Evolutionary conservation across 169 alveolate species (phyloP), one percentile per base, ranked within the genome.

Genomic region (Theileria equi): DNA sequence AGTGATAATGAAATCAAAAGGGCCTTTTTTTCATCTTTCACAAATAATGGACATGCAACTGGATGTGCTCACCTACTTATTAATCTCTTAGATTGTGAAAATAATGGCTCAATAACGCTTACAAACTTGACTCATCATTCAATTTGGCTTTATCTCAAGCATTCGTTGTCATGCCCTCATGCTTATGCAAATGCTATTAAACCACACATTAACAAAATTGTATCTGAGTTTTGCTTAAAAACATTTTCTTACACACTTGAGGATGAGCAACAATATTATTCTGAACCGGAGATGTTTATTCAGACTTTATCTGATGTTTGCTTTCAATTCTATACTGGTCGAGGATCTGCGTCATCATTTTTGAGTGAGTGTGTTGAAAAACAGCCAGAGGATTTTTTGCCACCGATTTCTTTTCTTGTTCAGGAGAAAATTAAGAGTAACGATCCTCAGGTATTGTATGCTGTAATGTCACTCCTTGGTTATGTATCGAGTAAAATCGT

Each of bases 341-440:
- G 84, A 19, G 84, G 84, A 4, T 57, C 72, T 0, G 72, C 77
- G 34, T 45, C 84, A 17, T 77, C 62, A 19, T 74, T 74, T 31
- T 31, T 74, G 50, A 54, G 53, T 41, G 84, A 74, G 5, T 65
- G 49, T 31, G 69, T 67, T 32, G 65, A 74, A 38, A n/a, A 38
- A n/a, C 10, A 61, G 32, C 21, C 64, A 19, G 57, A 49, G 2
- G 84, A 74, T 4, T 57, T 65, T 21, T 41, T 54, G 34, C 54
- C 70, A 13, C 61, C 52, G 5, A 25, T 59, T 19, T 31, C 28
- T 21, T 31, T 13, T n/a, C n/a, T 59, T 44, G 6, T 59, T 2
- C 28, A 16, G 43, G 41, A 23, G 66, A 19, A 45, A 10, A 31
- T 59, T 25, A 45, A 59, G 29, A 45, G 35, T 7, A 4, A 3